These are phyloP conservation scores for Omphalotus guepiniiformis DNA, from an alignment of 768 basidiomycete genomes.

Conservation along the genomic window DNA sequence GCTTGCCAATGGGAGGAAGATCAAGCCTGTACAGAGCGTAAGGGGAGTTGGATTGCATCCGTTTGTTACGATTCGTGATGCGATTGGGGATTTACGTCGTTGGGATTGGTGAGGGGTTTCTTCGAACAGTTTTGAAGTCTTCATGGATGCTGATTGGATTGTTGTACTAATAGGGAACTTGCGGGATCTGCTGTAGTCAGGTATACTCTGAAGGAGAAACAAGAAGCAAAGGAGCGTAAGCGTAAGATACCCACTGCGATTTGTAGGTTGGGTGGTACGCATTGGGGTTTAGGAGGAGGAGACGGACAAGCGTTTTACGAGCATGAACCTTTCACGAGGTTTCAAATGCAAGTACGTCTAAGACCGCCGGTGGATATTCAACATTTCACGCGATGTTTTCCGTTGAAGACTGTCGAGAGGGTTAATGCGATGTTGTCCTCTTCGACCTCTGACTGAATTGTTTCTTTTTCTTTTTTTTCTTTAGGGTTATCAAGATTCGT, in stretches of 20 bases:
- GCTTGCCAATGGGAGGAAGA: constrained; percentile 24
- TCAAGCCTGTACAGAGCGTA: constrained; percentile 42
- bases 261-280: constrained; percentile 13
- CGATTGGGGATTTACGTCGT: constrained; percentile 65
- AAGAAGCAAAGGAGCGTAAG: constrained; percentile 5
- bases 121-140: too few species aligned
- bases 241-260: constrained; percentile 21
- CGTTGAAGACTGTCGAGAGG: constrained; percentile 1
- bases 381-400: constrained; percentile 3
- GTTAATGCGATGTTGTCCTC: constrained; percentile 1
- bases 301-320: constrained; percentile 27
- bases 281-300: constrained; percentile 27
- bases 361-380: neutral
- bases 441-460: neutral
- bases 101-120: constrained; percentile 82
- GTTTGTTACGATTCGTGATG: constrained; percentile 62
- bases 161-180: too few species aligned
- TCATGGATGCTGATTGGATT: neutral
- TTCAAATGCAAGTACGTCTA: constrained; percentile 9
- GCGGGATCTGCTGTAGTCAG: constrained; percentile 16
- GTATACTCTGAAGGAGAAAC: neutral
- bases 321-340: constrained; percentile 30
- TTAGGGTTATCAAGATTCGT: constrained; percentile 54
- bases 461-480: neutral
- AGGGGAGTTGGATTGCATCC: constrained; percentile 53